Percentiles rank a stretch among this genome's conserved stretches.
Conservation (phyloP, 2,329 filamentous ascomycete species). For the Verticillium dahliae region DNA sequence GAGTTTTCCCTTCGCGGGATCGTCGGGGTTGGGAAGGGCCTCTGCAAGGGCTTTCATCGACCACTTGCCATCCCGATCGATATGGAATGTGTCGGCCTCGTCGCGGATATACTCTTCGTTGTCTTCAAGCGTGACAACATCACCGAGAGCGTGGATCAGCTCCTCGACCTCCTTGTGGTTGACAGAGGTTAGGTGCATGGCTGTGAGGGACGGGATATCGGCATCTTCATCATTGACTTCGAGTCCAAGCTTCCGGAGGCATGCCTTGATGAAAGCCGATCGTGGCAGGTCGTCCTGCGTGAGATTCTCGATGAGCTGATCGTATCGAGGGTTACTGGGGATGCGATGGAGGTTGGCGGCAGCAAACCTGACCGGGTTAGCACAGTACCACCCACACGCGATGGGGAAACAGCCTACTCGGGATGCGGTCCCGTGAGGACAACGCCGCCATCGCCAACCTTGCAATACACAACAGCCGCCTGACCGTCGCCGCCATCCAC, state of each 20-base stretch:
- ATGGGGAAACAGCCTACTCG: slow-evolving; percentile 52
- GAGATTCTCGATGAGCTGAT: slow-evolving; percentile 59
- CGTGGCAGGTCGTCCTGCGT: slow-evolving; percentile 63
- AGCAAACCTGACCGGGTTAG: slow-evolving; percentile 60
- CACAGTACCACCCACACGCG: background rate
- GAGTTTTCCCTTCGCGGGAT: slow-evolving; percentile 33
- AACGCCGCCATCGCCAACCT: slow-evolving; percentile 71
- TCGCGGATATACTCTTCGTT: slow-evolving; percentile 68
- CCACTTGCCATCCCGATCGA: slow-evolving; percentile 60
- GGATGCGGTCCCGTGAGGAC: slow-evolving; percentile 86
- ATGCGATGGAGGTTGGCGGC: slow-evolving; percentile 68
- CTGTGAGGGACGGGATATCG: slow-evolving; percentile 71
- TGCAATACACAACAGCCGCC: slow-evolving; percentile 79
- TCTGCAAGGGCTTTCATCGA: slow-evolving; percentile 47
- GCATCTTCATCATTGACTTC: slow-evolving; percentile 64
- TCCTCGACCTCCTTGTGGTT: slow-evolving; percentile 58
- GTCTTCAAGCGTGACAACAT: slow-evolving; percentile 60
- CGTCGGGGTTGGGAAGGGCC: slow-evolving; percentile 22
- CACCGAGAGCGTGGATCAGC: slow-evolving; percentile 58
- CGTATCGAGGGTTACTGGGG: slow-evolving; percentile 61
- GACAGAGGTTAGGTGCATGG: slow-evolving; percentile 71
- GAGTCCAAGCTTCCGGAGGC: slow-evolving; percentile 75
- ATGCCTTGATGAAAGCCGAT: slow-evolving; percentile 69
- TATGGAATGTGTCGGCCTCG: slow-evolving; percentile 75
- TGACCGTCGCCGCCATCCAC: slow-evolving; percentile 68